phyloP scores from a whole-genome alignment of 2,329 filamentous ascomycete genomes.

The Aspergillus tamarii region DNA sequence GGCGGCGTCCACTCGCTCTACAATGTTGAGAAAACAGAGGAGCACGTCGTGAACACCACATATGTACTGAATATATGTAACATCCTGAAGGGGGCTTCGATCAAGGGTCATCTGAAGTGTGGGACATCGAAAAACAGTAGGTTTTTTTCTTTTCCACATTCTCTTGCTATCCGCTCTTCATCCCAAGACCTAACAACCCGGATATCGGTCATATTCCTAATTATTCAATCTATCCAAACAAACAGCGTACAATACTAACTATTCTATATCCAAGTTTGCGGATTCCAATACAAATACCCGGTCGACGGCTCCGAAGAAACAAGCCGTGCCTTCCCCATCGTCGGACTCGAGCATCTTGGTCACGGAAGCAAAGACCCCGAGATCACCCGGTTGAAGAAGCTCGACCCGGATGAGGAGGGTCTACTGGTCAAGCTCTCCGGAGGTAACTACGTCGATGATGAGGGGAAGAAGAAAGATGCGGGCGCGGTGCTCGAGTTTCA shows the following conservation, averaged over 20 bases:
- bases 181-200: neutral
- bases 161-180: neutral
- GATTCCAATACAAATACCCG: slow-evolving; percentile 62
- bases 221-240: neutral
- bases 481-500: slow-evolving; percentile 78
- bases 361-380: slow-evolving; percentile 60
- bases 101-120: slow-evolving; percentile 32
- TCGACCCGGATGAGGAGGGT: slow-evolving; percentile 71
- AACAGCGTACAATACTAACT: neutral
- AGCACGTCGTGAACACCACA: slow-evolving; percentile 37
- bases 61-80: slow-evolving; percentile 43
- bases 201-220: neutral
- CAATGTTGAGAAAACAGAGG: slow-evolving; percentile 32
- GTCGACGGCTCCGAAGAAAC: slow-evolving; percentile 55
- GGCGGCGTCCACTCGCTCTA: slow-evolving; percentile 42
- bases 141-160: slow-evolving; percentile 12
- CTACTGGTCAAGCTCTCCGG: slow-evolving; percentile 70
- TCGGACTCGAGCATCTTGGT: slow-evolving; percentile 66
- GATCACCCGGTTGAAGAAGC: slow-evolving; percentile 66
- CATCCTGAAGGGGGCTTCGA: slow-evolving; percentile 31
- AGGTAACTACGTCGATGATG: slow-evolving; percentile 53
- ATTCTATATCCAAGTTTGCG: slow-evolving; percentile 65
- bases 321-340: slow-evolving; percentile 69
- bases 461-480: slow-evolving; percentile 60
- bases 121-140: slow-evolving; percentile 40